Evolutionary conservation across 495 filamentous ascomycete species (phyloP).

Genomic region (Xylaria scruposa): DNA sequence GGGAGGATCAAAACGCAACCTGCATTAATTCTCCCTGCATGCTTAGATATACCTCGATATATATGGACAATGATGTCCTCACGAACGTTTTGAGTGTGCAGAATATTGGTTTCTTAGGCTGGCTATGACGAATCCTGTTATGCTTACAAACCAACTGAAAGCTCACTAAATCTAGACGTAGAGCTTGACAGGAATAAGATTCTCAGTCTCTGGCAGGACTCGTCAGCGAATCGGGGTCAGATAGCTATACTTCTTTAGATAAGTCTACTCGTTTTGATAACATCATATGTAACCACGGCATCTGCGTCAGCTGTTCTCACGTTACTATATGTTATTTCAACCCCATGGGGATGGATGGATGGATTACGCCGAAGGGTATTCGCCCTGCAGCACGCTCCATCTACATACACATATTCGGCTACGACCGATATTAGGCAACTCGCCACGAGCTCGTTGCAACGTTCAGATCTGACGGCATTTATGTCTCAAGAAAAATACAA

Average conservation of each 20-base stretch:
- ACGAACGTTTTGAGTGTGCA: neutral
- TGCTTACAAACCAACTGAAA: neutral
- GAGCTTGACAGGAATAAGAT: neutral
- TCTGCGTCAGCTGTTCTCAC: constrained; percentile 9
- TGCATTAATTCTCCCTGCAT: neutral
- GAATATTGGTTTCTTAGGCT: neutral
- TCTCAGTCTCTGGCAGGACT: neutral
- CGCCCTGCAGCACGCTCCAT: constrained; percentile 1
- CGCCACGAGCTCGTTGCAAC: constrained; percentile 14
- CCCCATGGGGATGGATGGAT: constrained; percentile 24
- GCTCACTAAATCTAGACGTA: neutral
- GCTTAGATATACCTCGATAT: neutral
- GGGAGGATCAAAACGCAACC: neutral
- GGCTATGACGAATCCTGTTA: neutral
- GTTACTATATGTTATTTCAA: constrained; percentile 14
- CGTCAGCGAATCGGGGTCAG: constrained; percentile 6
- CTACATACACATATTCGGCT: neutral
- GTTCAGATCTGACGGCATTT: constrained; percentile 8
- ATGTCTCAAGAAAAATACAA: neutral
- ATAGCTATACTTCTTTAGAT: constrained; percentile 3
- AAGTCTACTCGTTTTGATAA: neutral
- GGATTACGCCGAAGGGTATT: constrained; percentile 4
- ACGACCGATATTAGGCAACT: constrained; percentile 12
- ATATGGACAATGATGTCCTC: neutral
- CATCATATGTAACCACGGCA: constrained; percentile 14